phyloP scores from a whole-genome alignment of 225 moss, liverwort and hornwort species.

The Ulota crispa region DNA sequence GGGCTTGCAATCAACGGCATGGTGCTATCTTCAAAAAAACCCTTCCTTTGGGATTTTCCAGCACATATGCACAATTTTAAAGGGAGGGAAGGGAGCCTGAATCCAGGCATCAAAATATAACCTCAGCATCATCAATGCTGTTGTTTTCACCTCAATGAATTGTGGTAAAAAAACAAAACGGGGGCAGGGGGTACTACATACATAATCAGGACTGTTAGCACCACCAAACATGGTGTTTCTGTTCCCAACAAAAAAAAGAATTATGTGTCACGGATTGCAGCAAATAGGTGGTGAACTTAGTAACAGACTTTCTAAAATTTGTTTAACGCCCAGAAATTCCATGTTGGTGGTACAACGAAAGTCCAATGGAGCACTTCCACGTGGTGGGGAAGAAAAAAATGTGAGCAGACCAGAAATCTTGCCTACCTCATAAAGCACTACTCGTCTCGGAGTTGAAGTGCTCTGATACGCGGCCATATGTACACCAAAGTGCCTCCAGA shows the following conservation, averaged over 20 bases:
- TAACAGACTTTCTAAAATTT: background rate
- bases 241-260: constrained; percentile 53
- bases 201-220: constrained; percentile 39
- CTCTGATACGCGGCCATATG: constrained; percentile 33
- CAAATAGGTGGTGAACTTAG: constrained; percentile 3
- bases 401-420: constrained; percentile 28
- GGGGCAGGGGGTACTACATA: constrained; percentile 37
- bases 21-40: constrained; percentile 24
- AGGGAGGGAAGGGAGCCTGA: constrained; percentile 20
- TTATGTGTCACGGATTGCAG: constrained; percentile 29
- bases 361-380: constrained; percentile 37
- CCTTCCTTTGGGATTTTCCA: constrained; percentile 35
- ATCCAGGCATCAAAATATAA: constrained; percentile 44
- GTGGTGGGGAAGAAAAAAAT: constrained; percentile 34
- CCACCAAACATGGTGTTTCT: constrained; percentile 30
- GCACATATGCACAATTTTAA: constrained; percentile 2
- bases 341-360: constrained; percentile 12
- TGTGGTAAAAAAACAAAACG: constrained; percentile 27
- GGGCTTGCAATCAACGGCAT: constrained; percentile 17
- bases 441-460: background rate
- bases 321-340: constrained; percentile 23
- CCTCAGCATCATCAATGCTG: constrained; percentile 40
- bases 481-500: constrained; percentile 43
- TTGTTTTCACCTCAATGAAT: constrained; percentile 43
- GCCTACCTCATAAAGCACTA: constrained; percentile 28